Base-by-base conservation (phyloP, 345 rosid species). In the Hibiscus syriacus region DNA sequence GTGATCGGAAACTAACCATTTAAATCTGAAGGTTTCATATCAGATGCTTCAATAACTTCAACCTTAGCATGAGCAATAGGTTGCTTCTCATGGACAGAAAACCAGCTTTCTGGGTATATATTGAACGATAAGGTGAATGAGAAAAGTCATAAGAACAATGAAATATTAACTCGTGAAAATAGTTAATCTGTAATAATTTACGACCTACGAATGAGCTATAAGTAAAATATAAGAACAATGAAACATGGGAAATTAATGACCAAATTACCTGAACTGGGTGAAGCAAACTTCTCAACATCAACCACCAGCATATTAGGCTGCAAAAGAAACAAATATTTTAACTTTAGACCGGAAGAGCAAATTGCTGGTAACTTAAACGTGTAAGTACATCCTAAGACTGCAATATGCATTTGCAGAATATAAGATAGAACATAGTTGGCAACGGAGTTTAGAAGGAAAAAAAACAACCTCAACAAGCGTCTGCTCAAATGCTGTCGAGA, bases 221-320 rank as follows among this genome's bases (percentile, higher is more conserved):
- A 26, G 41, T 61, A 22, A 36, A 11, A 22, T 60, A 60, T 0
- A 38, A 22, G 14, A 12, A 8, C 50, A 39, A 19, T 6, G 0
- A 63, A 16, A 26, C 17, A n/a, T 0, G 0, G 25, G 38, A 45
- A 17, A 26, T 10, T 26, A 45, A 45, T 26, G 23, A 46, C 22
- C 4, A n/a, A 26, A 32, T 60, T 79, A 86, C 96, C 93, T 79
- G 83, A 67, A 38, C 76, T 55, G 53, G 89, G 81, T 58, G 87
- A 79, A 68, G 74, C 82, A 53, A 94, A 85, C 76, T 94, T 94
- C 81, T 88, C 95, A 80, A 91, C 66, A 74, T 94, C 97, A 75
- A 84, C 95, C 38, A 94, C 99, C 64, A 94, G 89, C 96, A 94
- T 94, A 79, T 94, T 94, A 50, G 99, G 99, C 99, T 94, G 87